phyloP scores from a whole-genome alignment of 768 basidiomycete genomes.

The Mycena haematopus region DNA sequence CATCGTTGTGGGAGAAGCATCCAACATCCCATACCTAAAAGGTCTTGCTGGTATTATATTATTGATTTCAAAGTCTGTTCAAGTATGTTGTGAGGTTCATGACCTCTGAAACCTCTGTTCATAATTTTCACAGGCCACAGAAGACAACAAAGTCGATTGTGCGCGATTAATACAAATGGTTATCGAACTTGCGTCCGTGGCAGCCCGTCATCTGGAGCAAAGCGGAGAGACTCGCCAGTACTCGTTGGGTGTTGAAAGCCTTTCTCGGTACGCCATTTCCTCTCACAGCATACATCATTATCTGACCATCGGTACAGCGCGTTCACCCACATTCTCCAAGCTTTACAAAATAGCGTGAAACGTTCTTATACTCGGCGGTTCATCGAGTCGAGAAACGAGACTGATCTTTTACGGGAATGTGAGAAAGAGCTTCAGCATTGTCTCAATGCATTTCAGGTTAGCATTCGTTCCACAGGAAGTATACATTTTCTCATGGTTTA shows the following conservation, averaged over 20 bases:
- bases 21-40: slow-evolving; percentile 30
- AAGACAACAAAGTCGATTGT: slow-evolving; percentile 28
- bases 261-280: slow-evolving; percentile 9
- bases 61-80: slow-evolving; percentile 26
- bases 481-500: background rate
- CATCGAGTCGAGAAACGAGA: slow-evolving; percentile 15
- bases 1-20: slow-evolving; percentile 27
- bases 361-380: slow-evolving; percentile 24
- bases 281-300: background rate
- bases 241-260: slow-evolving; percentile 15
- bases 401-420: slow-evolving; percentile 22
- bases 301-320: slow-evolving; percentile 11
- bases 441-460: slow-evolving; percentile 29
- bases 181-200: slow-evolving; percentile 21
- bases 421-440: slow-evolving; percentile 31
- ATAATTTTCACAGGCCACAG: slow-evolving; percentile 20
- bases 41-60: slow-evolving; percentile 31
- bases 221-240: slow-evolving; percentile 2
- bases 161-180: slow-evolving; percentile 23
- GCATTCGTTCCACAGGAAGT: background rate
- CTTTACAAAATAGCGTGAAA: slow-evolving; percentile 12
- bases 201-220: slow-evolving; percentile 11
- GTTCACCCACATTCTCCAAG: slow-evolving; percentile 22
- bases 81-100: slow-evolving; percentile 15
- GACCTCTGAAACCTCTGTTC: background rate